These are phyloP conservation scores for Choricystis sp. DNA, from an alignment of 139 green algal genomes.

Conservation along the genomic window DNA sequence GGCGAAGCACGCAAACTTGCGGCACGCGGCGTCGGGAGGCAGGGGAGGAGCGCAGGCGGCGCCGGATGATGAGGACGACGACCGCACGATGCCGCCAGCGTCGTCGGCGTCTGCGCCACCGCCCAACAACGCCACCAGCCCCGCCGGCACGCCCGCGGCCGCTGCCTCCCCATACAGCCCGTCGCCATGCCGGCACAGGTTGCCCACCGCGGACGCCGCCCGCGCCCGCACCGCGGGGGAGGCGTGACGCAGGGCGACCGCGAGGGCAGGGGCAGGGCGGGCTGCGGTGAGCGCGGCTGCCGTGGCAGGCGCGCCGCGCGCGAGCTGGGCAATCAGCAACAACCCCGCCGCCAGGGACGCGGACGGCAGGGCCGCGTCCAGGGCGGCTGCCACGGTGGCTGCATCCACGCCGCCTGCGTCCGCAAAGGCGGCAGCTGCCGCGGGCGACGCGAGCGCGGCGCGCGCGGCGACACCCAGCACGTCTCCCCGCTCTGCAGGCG, in stretches of 20 bases:
- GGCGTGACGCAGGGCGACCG: slow-evolving; percentile 34
- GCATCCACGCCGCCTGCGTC: slow-evolving; percentile 27
- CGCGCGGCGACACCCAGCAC: slow-evolving; percentile 16
- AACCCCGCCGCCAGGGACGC: slow-evolving; percentile 37
- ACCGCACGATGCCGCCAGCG: slow-evolving; percentile 42
- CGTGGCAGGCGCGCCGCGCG: slow-evolving; percentile 18
- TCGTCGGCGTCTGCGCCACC: slow-evolving; percentile 72
- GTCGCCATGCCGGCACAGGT: slow-evolving; percentile 66
- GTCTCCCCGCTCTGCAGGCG: not conserved
- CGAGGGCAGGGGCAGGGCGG: slow-evolving; percentile 7
- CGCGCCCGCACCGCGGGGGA: slow-evolving; percentile 63
- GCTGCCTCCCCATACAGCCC: slow-evolving; percentile 54
- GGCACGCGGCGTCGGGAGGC: slow-evolving; percentile 60
- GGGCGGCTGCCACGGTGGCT: slow-evolving; percentile 15
- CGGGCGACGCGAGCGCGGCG: slow-evolving; percentile 14
- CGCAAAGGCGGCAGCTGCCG: slow-evolving; percentile 11
- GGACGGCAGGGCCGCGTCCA: slow-evolving; percentile 16
- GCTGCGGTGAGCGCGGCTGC: slow-evolving; percentile 19
- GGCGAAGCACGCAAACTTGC: slow-evolving; percentile 97
- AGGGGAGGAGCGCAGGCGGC: too few relatives aligned
- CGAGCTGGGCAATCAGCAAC: slow-evolving; percentile 49
- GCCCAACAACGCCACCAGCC: slow-evolving; percentile 51
- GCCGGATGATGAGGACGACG: slow-evolving; percentile 61
- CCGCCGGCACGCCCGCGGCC: slow-evolving; percentile 25
- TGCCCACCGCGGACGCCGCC: slow-evolving; percentile 79